Evolutionary conservation across 1,284 basidiomycete species (phyloP), one percentile per base, ranked within the genome.

Genomic region (Irpex rosettiformis): DNA sequence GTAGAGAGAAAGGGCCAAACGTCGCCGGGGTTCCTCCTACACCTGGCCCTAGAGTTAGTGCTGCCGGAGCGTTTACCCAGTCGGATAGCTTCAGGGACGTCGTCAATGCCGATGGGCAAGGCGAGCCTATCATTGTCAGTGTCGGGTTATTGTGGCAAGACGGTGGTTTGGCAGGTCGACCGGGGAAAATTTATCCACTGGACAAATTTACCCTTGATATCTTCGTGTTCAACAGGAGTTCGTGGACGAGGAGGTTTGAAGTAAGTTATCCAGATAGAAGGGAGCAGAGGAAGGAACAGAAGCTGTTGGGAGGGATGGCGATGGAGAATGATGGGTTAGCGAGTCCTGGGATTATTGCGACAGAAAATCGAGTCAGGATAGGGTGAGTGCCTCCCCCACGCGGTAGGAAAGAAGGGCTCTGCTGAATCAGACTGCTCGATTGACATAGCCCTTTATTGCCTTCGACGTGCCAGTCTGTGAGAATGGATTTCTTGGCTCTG

Each of bases 161-260:
- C 58, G 56, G 55, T 58, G 54, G 56, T 52, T 57, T 43, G 65
- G 61, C 49, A 42, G 61, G 71, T 49, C 73, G 72, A n/a, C 67
- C 68, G 22, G 62, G 59, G 21, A 78, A 74, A 72, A 85, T 94
- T 64, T 84, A 82, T 61, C 85, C 89, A 3, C 75, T 91, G 33
- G 85, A 93, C 63, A 79, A 82, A 53, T 96, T 96, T 71, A 87
- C 84, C 43, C 72, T 95, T 62, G 93, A 96, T 65, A 88, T 95
- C 4, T 95, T 95, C 67, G 90, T 95, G 54, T 93, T 90, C 69
- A 96, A 95, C 68, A 86, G 88, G 70, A 88, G 86, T n/a, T 78
- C 84, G 53, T 85, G 87, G 78, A 86, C 86, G 54, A 77, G 91
- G 60, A 72, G 91, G 60, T 91, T 94, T 65, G 89, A 93, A 70